A percentile compares a stretch with the other conserved stretches of the same genome.
Evolutionary conservation across 2,329 filamentous ascomycete genomes (phyloP).

Genomic region (Blastomyces parvus): DNA sequence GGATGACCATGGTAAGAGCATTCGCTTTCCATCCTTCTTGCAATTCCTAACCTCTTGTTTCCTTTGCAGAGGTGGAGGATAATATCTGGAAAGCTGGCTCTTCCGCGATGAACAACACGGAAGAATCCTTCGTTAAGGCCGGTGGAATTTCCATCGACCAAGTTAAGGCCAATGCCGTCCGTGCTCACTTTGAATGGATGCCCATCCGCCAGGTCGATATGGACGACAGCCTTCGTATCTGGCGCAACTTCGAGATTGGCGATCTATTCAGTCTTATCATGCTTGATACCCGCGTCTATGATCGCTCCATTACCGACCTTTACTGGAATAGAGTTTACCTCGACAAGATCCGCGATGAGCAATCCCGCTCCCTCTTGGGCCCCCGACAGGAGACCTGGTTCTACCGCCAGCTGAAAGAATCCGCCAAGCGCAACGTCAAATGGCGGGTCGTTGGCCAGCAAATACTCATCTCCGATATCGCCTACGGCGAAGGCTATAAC

Average conservation of each 20-base stretch:
- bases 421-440: slow-evolving; percentile 53
- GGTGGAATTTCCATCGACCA: slow-evolving; percentile 58
- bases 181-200: slow-evolving; percentile 62
- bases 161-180: slow-evolving; percentile 62
- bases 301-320: slow-evolving; percentile 53
- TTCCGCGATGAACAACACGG: slow-evolving; percentile 54
- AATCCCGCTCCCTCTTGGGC: slow-evolving; percentile 61
- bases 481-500: slow-evolving; percentile 34
- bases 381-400: slow-evolving; percentile 66
- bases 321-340: slow-evolving; percentile 55
- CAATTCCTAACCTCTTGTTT: not conserved
- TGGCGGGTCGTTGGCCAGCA: slow-evolving; percentile 67
- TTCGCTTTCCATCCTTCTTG: not conserved
- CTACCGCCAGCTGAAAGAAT: slow-evolving; percentile 50
- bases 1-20: slow-evolving; percentile 48
- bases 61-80: slow-evolving; percentile 47
- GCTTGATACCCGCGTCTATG: slow-evolving; percentile 60
- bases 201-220: slow-evolving; percentile 55
- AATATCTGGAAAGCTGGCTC: slow-evolving; percentile 58
- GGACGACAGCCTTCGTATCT: slow-evolving; percentile 60
- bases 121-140: slow-evolving; percentile 53
- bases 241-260: slow-evolving; percentile 58
- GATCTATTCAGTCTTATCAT: slow-evolving; percentile 58
- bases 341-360: slow-evolving; percentile 54
- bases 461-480: slow-evolving; percentile 34